Conservation (phyloP, 768 basidiomycete species). For the Suillus alpinus region DNA sequence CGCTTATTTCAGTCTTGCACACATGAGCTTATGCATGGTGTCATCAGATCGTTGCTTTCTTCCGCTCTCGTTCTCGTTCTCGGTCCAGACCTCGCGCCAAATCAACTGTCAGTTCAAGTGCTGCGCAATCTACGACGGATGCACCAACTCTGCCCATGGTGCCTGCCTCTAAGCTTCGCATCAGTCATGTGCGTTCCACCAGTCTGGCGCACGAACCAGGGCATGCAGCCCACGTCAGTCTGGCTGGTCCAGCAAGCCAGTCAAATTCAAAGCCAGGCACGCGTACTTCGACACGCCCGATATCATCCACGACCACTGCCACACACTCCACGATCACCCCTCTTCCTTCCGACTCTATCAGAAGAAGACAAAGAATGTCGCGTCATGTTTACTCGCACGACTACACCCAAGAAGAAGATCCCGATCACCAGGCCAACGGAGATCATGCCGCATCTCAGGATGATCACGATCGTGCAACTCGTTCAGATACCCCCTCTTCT, state of each 20-base stretch:
- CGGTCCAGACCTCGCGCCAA: conserved; percentile 32
- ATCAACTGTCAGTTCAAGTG: conserved; percentile 1
- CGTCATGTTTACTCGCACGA: conserved; percentile 19
- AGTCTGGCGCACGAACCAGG: conserved; percentile 7
- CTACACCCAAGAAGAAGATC: conserved; percentile 10
- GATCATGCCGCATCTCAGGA: conserved; percentile 15
- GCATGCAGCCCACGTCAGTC: conserved; percentile 6
- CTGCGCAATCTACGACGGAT: conserved; percentile 7
- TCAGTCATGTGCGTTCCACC: conserved; percentile 15
- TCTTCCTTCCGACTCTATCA: conserved; percentile 42
- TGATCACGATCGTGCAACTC: conserved; percentile 21
- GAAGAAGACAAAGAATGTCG: conserved; percentile 14
- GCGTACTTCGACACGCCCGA: conserved; percentile 54
- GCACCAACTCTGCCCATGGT: conserved; percentile 15
- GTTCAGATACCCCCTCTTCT: conserved; percentile 29
- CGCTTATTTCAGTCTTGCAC: neutral
- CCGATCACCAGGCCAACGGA: conserved; percentile 7
- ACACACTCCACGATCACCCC: conserved; percentile 63
- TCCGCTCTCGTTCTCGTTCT: conserved; percentile 58
- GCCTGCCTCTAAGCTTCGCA: conserved; percentile 4
- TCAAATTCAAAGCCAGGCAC: conserved; percentile 36
- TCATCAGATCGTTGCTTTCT: conserved; percentile 58
- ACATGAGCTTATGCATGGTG: neutral
- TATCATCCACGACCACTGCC: conserved; percentile 63
- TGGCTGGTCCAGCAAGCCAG: conserved; percentile 18